Evolutionary conservation across 1,284 basidiomycete species (phyloP).

Genomic region (Cryptococcus neoformans): DNA sequence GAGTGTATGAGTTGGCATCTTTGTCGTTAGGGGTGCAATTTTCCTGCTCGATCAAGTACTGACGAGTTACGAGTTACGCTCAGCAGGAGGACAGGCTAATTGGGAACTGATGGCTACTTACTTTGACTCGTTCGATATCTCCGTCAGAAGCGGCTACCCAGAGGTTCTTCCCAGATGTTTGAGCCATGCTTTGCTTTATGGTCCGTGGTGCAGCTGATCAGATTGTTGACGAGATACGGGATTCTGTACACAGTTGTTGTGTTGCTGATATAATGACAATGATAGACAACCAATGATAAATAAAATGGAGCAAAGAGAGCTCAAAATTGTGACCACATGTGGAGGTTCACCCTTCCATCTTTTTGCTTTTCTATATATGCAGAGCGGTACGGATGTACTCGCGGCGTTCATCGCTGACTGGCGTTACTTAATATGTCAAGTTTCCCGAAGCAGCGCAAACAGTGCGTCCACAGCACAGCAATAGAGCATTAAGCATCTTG

Average conservation of each 20-base stretch:
- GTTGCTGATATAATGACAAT: not conserved
- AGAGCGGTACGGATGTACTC: no score
- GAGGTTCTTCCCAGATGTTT: conserved; percentile 61
- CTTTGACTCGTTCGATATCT: conserved; percentile 56
- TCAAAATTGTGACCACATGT: not conserved
- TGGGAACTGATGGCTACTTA: conserved; percentile 16
- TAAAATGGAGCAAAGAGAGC: not conserved
- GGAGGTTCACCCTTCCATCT: conserved; percentile 3
- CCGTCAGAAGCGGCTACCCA: conserved; percentile 91
- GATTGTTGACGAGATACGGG: not conserved
- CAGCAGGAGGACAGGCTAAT: not conserved
- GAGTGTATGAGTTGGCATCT: conserved; percentile 79
- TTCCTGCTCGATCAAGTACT: conserved; percentile 61
- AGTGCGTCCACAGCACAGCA: no score
- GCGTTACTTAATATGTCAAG: no score
- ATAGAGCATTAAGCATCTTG: no score
- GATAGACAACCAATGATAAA: not conserved
- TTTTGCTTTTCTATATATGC: not conserved
- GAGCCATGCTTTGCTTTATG: conserved; percentile 25
- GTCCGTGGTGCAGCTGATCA: not conserved
- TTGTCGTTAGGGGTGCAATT: conserved; percentile 71
- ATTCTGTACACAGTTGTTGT: not conserved
- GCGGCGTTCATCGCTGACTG: no score
- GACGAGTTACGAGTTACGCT: not conserved
- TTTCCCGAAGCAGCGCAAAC: no score